Evolutionary conservation across 768 basidiomycete species (phyloP).

Genomic region (Panaeolus cyanescens): DNA sequence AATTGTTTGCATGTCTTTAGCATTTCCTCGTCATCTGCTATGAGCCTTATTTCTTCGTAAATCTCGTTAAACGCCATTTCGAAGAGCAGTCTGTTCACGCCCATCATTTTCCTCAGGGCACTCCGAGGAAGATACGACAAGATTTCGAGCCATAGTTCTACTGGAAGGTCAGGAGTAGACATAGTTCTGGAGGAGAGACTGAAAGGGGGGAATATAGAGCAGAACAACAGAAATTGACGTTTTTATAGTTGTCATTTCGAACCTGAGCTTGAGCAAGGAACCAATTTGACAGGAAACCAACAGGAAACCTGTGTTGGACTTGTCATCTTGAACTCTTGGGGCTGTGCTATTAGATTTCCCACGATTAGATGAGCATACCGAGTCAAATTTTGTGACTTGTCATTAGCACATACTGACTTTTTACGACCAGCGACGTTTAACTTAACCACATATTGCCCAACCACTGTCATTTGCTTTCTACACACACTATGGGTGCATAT

Average conservation of each 20-base stretch:
- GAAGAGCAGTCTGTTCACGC: slow-evolving; percentile 29
- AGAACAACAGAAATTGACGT: neutral
- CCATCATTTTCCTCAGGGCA: slow-evolving; percentile 25
- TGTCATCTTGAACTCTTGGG: neutral
- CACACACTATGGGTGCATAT: slow-evolving; percentile 70
- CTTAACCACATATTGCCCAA: neutral
- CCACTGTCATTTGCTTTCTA: neutral
- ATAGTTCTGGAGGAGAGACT: slow-evolving; percentile 1
- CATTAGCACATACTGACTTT: neutral
- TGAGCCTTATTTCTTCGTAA: slow-evolving; percentile 29
- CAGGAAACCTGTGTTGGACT: neutral
- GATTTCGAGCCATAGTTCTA: slow-evolving; percentile 28
- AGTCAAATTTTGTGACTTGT: neutral
- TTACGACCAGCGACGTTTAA: slow-evolving; percentile 1
- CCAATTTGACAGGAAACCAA: neutral
- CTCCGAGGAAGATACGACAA: slow-evolving; percentile 23
- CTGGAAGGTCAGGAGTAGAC: slow-evolving; percentile 22
- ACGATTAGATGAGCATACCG: neutral
- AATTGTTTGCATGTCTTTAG: slow-evolving; percentile 23
- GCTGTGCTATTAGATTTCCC: slow-evolving; percentile 1
- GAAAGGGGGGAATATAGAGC: neutral
- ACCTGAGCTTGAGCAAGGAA: neutral
- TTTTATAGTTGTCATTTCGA: neutral
- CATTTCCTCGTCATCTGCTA: slow-evolving; percentile 20
- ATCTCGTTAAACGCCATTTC: slow-evolving; percentile 29